These are phyloP conservation scores for Xerocomus potaroensis DNA, from an alignment of 768 basidiomycete species.

Conservation along the genomic window DNA sequence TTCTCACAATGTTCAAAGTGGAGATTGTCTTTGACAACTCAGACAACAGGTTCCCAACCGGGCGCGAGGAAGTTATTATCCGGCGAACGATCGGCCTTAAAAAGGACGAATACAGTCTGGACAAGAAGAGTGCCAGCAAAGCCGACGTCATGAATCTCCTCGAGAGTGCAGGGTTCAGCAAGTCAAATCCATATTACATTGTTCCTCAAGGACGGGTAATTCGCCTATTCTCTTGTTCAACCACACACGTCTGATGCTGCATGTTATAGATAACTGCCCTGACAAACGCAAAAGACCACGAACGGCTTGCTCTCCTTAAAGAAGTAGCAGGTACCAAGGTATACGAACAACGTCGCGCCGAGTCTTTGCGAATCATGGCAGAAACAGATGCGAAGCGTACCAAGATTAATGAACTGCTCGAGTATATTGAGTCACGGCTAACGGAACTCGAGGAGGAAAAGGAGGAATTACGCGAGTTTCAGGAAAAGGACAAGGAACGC, in stretches of 20 bases:
- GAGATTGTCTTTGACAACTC: slow-evolving; percentile 96
- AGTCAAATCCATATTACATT: slow-evolving; percentile 98
- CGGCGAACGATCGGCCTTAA: slow-evolving; percentile 95
- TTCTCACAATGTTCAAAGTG: slow-evolving; percentile 33
- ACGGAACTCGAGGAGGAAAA: slow-evolving; percentile 96
- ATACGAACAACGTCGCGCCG: slow-evolving; percentile 89
- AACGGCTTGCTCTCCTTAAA: slow-evolving; percentile 90
- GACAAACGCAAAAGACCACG: slow-evolving; percentile 95
- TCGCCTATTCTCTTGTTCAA: slow-evolving; percentile 9
- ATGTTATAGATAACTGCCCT: slow-evolving; percentile 78
- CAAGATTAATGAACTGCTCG: slow-evolving; percentile 87
- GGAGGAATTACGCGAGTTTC: slow-evolving; percentile 94
- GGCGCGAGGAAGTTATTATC: slow-evolving; percentile 79
- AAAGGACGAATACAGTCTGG: slow-evolving; percentile 97
- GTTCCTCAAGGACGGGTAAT: slow-evolving; percentile 95
- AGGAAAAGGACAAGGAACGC: slow-evolving; percentile 91
- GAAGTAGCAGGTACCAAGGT: slow-evolving; percentile 98
- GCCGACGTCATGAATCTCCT: slow-evolving; percentile 97
- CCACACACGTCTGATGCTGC: slow-evolving; percentile 7
- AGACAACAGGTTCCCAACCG: slow-evolving; percentile 91
- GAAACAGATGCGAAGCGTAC: slow-evolving; percentile 91
- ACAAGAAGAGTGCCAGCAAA: slow-evolving; percentile 92
- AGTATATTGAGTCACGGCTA: slow-evolving; percentile 87
- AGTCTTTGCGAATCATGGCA: slow-evolving; percentile 94
- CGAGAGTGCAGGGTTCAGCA: slow-evolving; percentile 95